phyloP scores from a whole-genome alignment of 164 flowering plant species.

The Liquidambar formosana region DNA sequence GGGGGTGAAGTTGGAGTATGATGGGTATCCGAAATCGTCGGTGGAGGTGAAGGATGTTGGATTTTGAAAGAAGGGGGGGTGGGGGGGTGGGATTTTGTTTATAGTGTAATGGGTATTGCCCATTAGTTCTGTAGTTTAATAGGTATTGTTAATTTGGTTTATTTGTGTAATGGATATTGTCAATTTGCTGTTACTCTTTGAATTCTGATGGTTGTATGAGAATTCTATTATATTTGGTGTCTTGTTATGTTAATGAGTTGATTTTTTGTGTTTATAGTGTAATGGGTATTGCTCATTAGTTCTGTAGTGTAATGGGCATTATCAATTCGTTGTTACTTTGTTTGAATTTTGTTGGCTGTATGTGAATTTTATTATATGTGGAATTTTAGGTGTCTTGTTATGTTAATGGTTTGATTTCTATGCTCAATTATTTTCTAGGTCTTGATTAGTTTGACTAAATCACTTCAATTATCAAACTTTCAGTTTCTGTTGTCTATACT shows the following conservation, averaged over 20 bases:
- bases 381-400: not conserved
- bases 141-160: not conserved
- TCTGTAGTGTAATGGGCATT: not conserved
- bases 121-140: not conserved
- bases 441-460: not conserved
- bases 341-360: no score
- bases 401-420: no score
- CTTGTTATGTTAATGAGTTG: no score
- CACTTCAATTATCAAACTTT: not conserved
- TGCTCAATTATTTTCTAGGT: no score
- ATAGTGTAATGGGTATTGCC: not conserved
- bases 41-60: constrained; percentile 27
- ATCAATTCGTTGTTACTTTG: no score
- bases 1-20: constrained; percentile 59
- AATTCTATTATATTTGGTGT: not conserved
- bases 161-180: not conserved
- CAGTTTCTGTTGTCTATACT: not conserved
- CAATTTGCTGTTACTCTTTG: no score
- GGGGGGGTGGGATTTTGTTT: not conserved
- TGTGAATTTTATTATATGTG: not conserved
- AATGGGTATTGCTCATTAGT: not conserved
- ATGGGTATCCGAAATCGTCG: constrained; percentile 48
- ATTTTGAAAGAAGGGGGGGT: constrained; percentile 41
- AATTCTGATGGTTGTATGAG: no score
- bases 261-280: not conserved